Conservation (phyloP, 306 rosid species). For the Lablab purpureus region DNA sequence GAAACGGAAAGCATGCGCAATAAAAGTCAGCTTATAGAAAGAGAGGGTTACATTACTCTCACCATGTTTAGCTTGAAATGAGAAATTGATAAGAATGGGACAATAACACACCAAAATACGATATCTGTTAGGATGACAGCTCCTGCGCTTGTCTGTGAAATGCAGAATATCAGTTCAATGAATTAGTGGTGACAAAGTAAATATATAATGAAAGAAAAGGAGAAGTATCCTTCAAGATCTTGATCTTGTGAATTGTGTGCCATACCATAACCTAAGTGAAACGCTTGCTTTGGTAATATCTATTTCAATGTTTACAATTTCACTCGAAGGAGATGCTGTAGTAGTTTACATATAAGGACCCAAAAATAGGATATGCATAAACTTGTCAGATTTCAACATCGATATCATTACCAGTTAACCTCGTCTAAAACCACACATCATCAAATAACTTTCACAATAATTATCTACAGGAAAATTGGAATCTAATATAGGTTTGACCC, state of each 20-base stretch:
- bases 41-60: slow-evolving; percentile 33
- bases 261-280: too few species aligned
- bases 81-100: slow-evolving; percentile 71
- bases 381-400: too few species aligned
- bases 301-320: background rate
- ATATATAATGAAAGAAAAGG: slow-evolving; percentile 11
- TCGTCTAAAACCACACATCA: background rate
- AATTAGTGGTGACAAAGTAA: slow-evolving; percentile 40
- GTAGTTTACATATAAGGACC: too few species aligned
- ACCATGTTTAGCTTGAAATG: slow-evolving; percentile 71
- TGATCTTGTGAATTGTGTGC: background rate
- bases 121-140: slow-evolving; percentile 81
- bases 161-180: slow-evolving; percentile 39
- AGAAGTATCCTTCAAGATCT: background rate
- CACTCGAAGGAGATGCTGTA: too few species aligned
- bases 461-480: background rate
- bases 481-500: slow-evolving; percentile 18
- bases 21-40: background rate
- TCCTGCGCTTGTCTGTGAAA: slow-evolving; percentile 82
- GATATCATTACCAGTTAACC: background rate
- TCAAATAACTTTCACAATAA: background rate
- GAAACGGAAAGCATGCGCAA: background rate
- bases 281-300: background rate
- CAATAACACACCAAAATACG: slow-evolving; percentile 85
- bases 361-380: too few species aligned